phyloP scores from a whole-genome alignment of 2,329 filamentous ascomycete genomes.

The Coniochaeta prunicola region DNA sequence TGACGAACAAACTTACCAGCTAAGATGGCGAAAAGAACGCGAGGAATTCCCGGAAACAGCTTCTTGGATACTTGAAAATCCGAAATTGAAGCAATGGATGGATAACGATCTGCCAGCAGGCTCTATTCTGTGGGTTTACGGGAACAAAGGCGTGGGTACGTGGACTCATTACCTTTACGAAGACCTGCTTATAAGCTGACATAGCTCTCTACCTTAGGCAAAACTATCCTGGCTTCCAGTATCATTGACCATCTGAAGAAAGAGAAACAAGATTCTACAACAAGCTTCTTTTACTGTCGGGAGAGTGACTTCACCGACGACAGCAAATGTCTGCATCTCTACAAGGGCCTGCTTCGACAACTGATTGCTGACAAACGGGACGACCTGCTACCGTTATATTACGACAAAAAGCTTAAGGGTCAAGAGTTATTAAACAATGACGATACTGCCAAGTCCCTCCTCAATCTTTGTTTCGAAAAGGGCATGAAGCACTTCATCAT shows the following conservation, averaged over 20 bases:
- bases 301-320: conserved; percentile 17
- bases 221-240: conserved; percentile 31
- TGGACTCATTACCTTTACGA: conserved; percentile 5
- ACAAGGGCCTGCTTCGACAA: conserved; percentile 24
- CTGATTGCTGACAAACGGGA: conserved; percentile 16
- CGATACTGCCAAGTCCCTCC: conserved; percentile 17
- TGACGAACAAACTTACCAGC: conserved; percentile 8
- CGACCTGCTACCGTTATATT: conserved; percentile 20
- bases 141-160: conserved; percentile 26
- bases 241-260: conserved; percentile 23
- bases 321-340: conserved; percentile 20
- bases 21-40: conserved; percentile 4
- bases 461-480: conserved; percentile 21
- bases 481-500: conserved; percentile 25
- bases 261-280: conserved; percentile 9
- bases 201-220: conserved; percentile 20
- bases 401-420: conserved; percentile 17
- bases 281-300: conserved; percentile 34
- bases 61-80: conserved; percentile 11
- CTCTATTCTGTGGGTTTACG: conserved; percentile 23
- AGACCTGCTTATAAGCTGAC: neutral
- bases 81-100: conserved; percentile 14
- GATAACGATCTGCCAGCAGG: conserved; percentile 9
- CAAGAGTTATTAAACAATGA: conserved; percentile 14
- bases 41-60: conserved; percentile 9